Base-by-base conservation (phyloP, 352 stramenopile species). In the Aphanomyces invadans region DNA sequence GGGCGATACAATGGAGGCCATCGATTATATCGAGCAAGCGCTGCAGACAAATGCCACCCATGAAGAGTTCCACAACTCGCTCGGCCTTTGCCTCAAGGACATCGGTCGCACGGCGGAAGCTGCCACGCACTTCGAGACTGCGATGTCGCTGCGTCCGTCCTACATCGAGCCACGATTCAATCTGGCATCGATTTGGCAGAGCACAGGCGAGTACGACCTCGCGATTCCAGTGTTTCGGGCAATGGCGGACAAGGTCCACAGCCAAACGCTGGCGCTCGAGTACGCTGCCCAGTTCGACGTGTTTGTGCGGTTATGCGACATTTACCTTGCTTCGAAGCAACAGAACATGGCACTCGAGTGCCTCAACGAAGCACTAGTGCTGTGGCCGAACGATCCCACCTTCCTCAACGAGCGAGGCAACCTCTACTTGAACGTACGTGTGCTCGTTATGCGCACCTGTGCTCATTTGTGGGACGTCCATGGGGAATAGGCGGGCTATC, bases 321-420 rank as follows among this genome's bases (percentile, higher is more conserved):
- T 89, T 19, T 62, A 82, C 53, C 77, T 75, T 23, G 68, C 81
- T 17, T 77, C 77, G 0, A 74, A 88, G 1, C 75, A 76, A 2
- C 74, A 72, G 70, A 69, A 75, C 26, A 71, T 77, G 15, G 77
- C 79, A 21, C 77, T 90, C 23, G 71, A 69, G 12, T 90, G 83
- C 53, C 57, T 89, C 10, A 73, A 74, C 12, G 69, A 88, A 15
- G 74, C 78, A 1, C 68, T 83, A 9, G 53, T 68, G 52, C 70
- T 70, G 15, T 92, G 80, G 72, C 81, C 80, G 1, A 48, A 80
- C n/a, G 75, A 88, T 31, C 44, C 78, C 1, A 36, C 65, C 15
- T 88, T 90, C 65, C 73, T 75, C 45, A 83, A 86, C 63, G 80
- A 88, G 12, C 76, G 74, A 3, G 83, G 83, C 1, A 76, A 86